Percentiles rank a stretch among this genome's conserved stretches.
Evolutionary conservation across 2,329 filamentous ascomycete species (phyloP).

Genomic region (Verticillium nonalfalfae): DNA sequence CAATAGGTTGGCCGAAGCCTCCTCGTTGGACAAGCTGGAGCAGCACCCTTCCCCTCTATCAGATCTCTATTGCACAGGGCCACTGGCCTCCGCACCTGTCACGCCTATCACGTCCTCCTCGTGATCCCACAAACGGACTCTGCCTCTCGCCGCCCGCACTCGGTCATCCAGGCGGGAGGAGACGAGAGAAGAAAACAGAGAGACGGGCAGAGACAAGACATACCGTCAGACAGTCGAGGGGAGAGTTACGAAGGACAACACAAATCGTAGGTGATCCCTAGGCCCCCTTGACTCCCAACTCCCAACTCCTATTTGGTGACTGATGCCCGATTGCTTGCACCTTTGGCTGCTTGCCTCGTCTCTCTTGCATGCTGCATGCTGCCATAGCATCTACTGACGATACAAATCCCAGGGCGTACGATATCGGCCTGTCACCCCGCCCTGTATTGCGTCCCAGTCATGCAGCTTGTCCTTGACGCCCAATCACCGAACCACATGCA

Average conservation of each 20-base stretch:
- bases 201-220: neutral
- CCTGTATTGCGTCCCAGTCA: conserved; percentile 8
- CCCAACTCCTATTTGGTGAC: neutral
- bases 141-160: neutral
- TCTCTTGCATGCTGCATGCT: neutral
- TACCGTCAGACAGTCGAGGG: neutral
- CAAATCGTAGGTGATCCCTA: neutral
- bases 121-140: neutral
- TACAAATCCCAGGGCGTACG: conserved; percentile 8
- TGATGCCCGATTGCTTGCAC: conserved; percentile 11
- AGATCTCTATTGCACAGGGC: neutral
- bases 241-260: neutral
- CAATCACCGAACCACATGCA: conserved; percentile 11
- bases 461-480: conserved; percentile 6
- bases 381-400: neutral
- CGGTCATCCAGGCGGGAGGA: neutral
- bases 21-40: neutral
- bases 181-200: neutral
- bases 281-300: neutral
- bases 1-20: neutral
- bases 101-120: neutral
- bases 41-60: neutral
- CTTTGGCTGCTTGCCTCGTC: neutral
- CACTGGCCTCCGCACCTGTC: neutral
- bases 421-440: conserved; percentile 8